phyloP scores from a whole-genome alignment of 495 filamentous ascomycete species.

The Podospora comata region DNA sequence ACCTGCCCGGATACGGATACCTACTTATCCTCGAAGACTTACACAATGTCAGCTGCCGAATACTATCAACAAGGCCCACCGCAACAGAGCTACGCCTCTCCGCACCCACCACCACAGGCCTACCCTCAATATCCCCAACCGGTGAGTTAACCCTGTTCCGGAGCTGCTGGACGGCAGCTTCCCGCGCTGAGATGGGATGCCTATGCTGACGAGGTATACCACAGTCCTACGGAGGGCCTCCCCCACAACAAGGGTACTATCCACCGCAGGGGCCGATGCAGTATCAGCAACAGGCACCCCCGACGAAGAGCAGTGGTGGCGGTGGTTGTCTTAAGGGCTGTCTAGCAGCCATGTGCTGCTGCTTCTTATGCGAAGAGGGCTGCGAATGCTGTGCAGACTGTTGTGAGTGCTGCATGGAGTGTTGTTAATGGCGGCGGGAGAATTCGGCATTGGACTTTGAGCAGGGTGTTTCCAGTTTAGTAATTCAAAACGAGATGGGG shows the following conservation, averaged over 20 bases:
- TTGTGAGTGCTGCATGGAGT: conserved; percentile 61
- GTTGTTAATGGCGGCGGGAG: conserved; percentile 34
- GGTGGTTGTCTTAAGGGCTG: conserved; percentile 63
- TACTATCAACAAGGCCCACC: conserved; percentile 33
- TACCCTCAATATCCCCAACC: conserved; percentile 34
- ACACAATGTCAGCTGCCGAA: conserved; percentile 31
- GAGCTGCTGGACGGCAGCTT: no score
- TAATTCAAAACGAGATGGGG: not conserved
- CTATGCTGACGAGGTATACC: not conserved
- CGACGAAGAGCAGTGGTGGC: conserved; percentile 47
- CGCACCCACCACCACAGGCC: conserved; percentile 14
- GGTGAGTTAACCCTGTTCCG: conserved; percentile 16
- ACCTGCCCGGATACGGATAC: no score
- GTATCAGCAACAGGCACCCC: conserved; percentile 59
- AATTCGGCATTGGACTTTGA: not conserved
- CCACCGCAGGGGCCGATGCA: conserved; percentile 39
- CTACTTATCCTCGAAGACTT: not conserved
- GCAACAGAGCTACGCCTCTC: conserved; percentile 6
- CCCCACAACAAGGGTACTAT: conserved; percentile 29
- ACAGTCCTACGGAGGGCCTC: conserved; percentile 24
- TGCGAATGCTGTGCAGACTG: conserved; percentile 76
- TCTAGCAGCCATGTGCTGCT: conserved; percentile 70
- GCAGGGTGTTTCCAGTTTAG: not conserved
- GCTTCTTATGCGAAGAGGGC: conserved; percentile 73
- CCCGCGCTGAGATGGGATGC: not conserved